phyloP scores from a whole-genome alignment of 2,329 filamentous ascomycete species.

The Stemphylium vesicarium region DNA sequence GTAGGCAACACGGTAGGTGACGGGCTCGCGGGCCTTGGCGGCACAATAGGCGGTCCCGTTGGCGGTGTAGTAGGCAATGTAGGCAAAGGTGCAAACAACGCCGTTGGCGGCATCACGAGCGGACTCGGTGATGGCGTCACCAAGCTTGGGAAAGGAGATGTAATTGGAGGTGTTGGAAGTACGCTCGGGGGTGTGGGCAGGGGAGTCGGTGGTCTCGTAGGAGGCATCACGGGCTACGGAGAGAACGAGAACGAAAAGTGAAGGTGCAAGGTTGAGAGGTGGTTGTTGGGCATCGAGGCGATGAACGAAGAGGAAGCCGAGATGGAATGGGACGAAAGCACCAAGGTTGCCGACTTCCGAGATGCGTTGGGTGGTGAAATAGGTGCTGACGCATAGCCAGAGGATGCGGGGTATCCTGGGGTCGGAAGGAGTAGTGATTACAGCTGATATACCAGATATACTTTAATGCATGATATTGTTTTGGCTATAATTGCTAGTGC shows the following conservation, averaged over 20 bases:
- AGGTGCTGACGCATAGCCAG: neutral
- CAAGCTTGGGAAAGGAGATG: conserved; percentile 53
- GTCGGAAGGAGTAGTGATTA: neutral
- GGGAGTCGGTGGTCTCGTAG: conserved; percentile 47
- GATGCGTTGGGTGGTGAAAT: neutral
- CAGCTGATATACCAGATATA: neutral
- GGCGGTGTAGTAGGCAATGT: conserved; percentile 53
- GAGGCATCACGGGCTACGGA: conserved; percentile 37
- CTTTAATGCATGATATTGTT: neutral
- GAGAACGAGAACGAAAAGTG: conserved; percentile 28
- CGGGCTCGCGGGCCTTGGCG: conserved; percentile 48
- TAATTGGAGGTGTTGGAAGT: conserved; percentile 52
- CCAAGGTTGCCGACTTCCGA: neutral
- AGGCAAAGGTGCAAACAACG: conserved; percentile 51
- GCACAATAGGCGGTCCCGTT: conserved; percentile 47
- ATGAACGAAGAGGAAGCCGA: neutral
- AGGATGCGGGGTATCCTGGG: neutral
- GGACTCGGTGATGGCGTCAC: conserved; percentile 55
- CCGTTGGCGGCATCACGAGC: conserved; percentile 50
- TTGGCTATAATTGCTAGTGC: neutral
- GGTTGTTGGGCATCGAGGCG: conserved; percentile 9
- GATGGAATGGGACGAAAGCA: neutral
- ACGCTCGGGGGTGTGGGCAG: conserved; percentile 51
- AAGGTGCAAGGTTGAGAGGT: conserved; percentile 22
- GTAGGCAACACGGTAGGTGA: conserved; percentile 44